Conservation (phyloP, 352 stramenopile species). For the Globisporangium acanthophoron region DNA sequence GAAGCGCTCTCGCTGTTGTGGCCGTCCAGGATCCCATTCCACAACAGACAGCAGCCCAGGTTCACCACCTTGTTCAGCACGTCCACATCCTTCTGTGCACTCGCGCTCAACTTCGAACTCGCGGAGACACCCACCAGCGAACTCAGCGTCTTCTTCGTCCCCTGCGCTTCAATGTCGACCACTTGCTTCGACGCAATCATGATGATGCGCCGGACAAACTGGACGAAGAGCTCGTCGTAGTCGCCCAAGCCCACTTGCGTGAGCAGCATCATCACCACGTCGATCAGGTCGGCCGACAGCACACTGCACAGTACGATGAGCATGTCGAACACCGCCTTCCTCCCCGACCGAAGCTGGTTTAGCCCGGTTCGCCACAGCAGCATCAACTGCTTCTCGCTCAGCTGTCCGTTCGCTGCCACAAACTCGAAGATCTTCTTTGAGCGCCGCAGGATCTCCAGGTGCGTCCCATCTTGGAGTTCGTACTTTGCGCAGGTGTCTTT, state of each 20-base stretch:
- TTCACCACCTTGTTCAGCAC: slow-evolving; percentile 68
- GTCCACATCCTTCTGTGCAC: slow-evolving; percentile 63
- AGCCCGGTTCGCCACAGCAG: slow-evolving; percentile 74
- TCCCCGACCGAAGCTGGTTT: slow-evolving; percentile 55
- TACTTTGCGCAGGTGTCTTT: slow-evolving; percentile 60
- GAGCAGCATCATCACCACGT: slow-evolving; percentile 67
- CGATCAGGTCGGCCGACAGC: slow-evolving; percentile 65
- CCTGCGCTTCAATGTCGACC: slow-evolving; percentile 52
- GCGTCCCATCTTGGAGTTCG: slow-evolving; percentile 62
- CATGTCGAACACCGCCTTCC: slow-evolving; percentile 72
- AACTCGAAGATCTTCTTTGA: slow-evolving; percentile 69
- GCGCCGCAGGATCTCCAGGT: slow-evolving; percentile 81
- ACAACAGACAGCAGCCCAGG: slow-evolving; percentile 71
- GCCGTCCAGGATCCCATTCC: slow-evolving; percentile 53
- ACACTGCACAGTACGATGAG: slow-evolving; percentile 60
- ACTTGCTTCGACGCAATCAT: slow-evolving; percentile 68
- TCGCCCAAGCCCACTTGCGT: slow-evolving; percentile 63
- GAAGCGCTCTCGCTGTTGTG: neutral
- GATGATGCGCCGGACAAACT: slow-evolving; percentile 78
- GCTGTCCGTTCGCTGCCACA: slow-evolving; percentile 40
- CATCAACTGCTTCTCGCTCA: slow-evolving; percentile 64
- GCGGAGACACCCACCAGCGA: slow-evolving; percentile 46
- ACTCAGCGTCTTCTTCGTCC: slow-evolving; percentile 70
- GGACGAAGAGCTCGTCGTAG: slow-evolving; percentile 73
- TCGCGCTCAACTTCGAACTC: slow-evolving; percentile 38